Evolutionary conservation across 768 basidiomycete genomes (phyloP), one percentile per base, ranked within the genome.

Genomic region (Suillus weaverae): DNA sequence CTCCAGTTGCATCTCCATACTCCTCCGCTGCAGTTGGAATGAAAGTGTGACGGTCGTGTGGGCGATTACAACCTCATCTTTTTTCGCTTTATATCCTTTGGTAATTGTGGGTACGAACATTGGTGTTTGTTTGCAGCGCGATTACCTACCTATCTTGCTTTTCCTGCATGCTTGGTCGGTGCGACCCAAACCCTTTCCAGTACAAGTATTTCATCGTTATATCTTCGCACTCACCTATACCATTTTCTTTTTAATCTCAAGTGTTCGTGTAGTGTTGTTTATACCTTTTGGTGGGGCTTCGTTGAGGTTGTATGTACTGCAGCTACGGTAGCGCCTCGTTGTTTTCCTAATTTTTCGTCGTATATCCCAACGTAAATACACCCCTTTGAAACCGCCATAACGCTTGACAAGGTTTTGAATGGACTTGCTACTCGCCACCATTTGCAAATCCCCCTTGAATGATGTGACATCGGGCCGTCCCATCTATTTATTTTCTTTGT

Each of bases 21-120:
- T 59, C 83, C 78, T 36, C 82, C 77, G 70, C 80, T 80, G 75
- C 78, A 69, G 71, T 81, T 79, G 83, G 83, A 80, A 81, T 84
- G 82, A 83, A 80, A 68, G 83, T 78, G 7, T 81, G 44, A 64
- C 38, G 2, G 26, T 8, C 18, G 36, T 38, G 32, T 53, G 38
- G 38, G 26, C 32, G 13, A 54, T 4, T 57, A 59, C 56, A 64
- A 62, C 26, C 36, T 38, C 36, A 41, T 62, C 69, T 64, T 69
- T 50, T 48, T 13, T 63, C 64, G 56, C 8, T 76, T 32, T 61
- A 70, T 76, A 74, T 70, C 74, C 69, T 62, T 26, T 64, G 71
- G 70, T 74, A 74, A 74, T 74, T 48, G 26, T 46, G 59, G 66
- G 39, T 64, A 64, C 53, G 69, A 68, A 76, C 74, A 71, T 8